Evolutionary conservation across 768 basidiomycete species (phyloP), one percentile per base, ranked within the genome.

Genomic region (Pleurotus tuoliensis): DNA sequence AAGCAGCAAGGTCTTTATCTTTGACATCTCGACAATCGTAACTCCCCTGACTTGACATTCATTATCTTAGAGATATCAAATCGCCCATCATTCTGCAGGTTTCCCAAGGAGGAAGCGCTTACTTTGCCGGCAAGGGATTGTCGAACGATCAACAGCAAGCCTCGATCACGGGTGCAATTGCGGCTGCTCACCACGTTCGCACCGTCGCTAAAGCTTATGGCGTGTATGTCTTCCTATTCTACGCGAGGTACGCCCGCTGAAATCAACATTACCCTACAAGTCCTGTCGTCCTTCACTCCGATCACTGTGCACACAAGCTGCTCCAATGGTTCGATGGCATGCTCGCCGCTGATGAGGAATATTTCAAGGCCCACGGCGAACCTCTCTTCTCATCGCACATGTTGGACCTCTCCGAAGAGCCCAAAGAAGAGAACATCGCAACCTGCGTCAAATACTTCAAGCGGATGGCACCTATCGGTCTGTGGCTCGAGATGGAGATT

Each of bases 401-500:
- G 95, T 86, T 98, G 64, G 96, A 98, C 72, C 86, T 98, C 62
- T 97, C 94, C 41, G 96, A 98, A 67, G 88, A 92, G 67, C 63
- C 88, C 65, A 90, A 92, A 67, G 95, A 94, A 59, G 82, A 97
- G 66, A 99, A 98, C 80, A 99, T 98, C 69, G 87, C 80, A 43
- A 92, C 79, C 53, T 98, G 97, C 72, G 93, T 79, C 58, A 83
- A 93, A 69, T 99, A 99, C 82, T 96, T 98, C 75, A 81, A 87
- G 76, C 92, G 92, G 69, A 90, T 98, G 94, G 90, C 91, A 2
- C 84, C 88, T 59, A 72, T 98, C 67, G 89, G 91, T 51, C 76
- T 92, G 59, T 99, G 93, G 93, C 92, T 99, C 71, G 97, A 99
- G 83, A 99, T 99, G 97, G 97, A 99, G 76, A 99, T 99, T 71